Percentiles rank a stretch among this genome's conserved stretches.
phyloP scores from a whole-genome alignment of 2,329 filamentous ascomycete species.

The Alternaria gansuensis region DNA sequence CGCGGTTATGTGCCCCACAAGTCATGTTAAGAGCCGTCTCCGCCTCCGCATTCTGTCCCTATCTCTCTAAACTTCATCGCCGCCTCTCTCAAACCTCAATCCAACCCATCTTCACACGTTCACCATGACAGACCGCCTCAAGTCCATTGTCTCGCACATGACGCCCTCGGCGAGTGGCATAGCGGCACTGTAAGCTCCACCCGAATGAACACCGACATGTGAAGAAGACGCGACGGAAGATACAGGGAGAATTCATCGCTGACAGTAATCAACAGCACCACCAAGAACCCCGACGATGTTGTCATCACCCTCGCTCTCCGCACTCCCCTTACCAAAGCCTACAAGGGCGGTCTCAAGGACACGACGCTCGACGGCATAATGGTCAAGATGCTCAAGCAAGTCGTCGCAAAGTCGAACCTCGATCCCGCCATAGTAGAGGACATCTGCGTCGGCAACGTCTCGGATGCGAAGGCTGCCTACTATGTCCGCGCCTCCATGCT shows the following conservation, averaged over 20 bases:
- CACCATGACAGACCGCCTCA: constrained; percentile 75
- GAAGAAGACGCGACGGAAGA: not conserved
- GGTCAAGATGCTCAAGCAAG: constrained; percentile 78
- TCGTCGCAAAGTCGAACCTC: constrained; percentile 72
- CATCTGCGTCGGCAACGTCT: constrained; percentile 91
- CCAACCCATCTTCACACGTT: not conserved
- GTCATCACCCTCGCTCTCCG: constrained; percentile 94
- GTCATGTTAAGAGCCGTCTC: constrained; percentile 25
- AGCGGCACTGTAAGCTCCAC: constrained; percentile 74
- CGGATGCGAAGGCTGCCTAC: constrained; percentile 86
- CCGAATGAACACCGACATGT: not conserved
- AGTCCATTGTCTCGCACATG: constrained; percentile 87
- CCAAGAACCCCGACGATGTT: constrained; percentile 94
- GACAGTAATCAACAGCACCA: constrained; percentile 66
- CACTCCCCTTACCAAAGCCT: constrained; percentile 86
- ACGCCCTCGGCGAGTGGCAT: constrained; percentile 75
- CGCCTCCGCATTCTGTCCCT: constrained; percentile 27
- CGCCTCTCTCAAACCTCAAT: constrained; percentile 11
- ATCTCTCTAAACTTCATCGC: constrained; percentile 2
- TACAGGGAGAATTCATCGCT: constrained; percentile 9
- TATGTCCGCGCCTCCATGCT: constrained; percentile 88
- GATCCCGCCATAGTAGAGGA: constrained; percentile 86
- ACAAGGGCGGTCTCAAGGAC: constrained; percentile 96
- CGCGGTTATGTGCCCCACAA: constrained; percentile 25
- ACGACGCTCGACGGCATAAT: constrained; percentile 87